Percentiles rank a stretch among this genome's conserved stretches.
Conservation (phyloP, 2,329 filamentous ascomycete genomes). For the Trichophyton benhamiae region DNA sequence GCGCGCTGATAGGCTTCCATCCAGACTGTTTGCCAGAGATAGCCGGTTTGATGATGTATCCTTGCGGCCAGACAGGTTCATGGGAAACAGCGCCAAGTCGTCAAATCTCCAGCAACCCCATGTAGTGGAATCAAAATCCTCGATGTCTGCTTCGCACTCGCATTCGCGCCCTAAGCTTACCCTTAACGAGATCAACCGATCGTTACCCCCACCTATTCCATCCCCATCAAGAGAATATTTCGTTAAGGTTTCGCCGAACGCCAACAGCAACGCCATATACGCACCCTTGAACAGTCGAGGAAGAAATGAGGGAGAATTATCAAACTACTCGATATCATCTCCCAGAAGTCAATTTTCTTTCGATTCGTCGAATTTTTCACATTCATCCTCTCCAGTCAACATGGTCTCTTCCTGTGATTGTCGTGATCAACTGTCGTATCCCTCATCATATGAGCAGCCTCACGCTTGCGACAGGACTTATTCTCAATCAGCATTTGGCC, state of each 20-base stretch:
- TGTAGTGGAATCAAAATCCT: not conserved
- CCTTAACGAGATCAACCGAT: not conserved
- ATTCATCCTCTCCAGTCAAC: not conserved
- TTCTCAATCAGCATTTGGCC: not conserved
- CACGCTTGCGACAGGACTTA: conserved; percentile 3
- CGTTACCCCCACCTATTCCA: not conserved
- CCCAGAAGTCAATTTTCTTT: not conserved
- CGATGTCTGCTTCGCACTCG: not conserved
- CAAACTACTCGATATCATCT: not conserved
- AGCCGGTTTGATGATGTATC: conserved; percentile 4
- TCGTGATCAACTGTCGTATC: not conserved
- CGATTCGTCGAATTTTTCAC: not conserved
- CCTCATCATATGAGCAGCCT: conserved; percentile 6
- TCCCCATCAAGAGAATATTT: not conserved
- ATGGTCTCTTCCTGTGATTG: not conserved
- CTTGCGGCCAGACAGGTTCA: conserved; percentile 4
- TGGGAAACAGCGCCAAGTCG: not conserved
- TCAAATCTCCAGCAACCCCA: not conserved
- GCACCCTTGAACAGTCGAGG: not conserved
- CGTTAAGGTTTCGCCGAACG: not conserved
- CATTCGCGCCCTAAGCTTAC: not conserved
- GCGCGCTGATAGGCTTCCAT: not conserved
- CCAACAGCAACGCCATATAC: not conserved
- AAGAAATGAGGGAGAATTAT: not conserved
- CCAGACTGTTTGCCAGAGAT: not conserved